These are phyloP conservation scores for Bimuria novae-zelandiae DNA, from an alignment of 2,329 filamentous ascomycete species.

Conservation along the genomic window DNA sequence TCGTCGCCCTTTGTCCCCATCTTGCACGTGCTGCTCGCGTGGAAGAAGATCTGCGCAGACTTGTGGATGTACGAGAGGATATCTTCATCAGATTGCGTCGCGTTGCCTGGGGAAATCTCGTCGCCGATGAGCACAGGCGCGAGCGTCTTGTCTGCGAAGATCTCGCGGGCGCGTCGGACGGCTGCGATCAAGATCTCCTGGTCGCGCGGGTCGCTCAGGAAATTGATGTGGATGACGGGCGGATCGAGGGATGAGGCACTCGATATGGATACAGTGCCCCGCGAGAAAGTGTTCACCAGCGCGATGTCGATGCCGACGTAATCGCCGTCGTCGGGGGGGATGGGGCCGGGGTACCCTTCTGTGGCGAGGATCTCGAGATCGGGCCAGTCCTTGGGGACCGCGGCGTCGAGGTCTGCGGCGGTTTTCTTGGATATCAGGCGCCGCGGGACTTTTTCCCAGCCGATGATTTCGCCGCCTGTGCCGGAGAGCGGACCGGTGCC, in stretches of 20 bases:
- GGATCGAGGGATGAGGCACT: slow-evolving; percentile 33
- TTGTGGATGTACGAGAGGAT: slow-evolving; percentile 20
- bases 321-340: slow-evolving; percentile 28
- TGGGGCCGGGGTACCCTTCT: slow-evolving; percentile 26
- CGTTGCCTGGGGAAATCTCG: slow-evolving; percentile 37
- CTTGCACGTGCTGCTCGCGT: slow-evolving; percentile 32
- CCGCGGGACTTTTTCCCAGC: slow-evolving; percentile 27
- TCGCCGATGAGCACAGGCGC: slow-evolving; percentile 22
- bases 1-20: slow-evolving; percentile 35
- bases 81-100: slow-evolving; percentile 25
- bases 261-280: slow-evolving; percentile 43
- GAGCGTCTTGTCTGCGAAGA: slow-evolving; percentile 27
- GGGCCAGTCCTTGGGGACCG: slow-evolving; percentile 29
- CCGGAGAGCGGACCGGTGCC: slow-evolving; percentile 18
- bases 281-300: slow-evolving; percentile 42
- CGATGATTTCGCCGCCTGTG: slow-evolving; percentile 20
- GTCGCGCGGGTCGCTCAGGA: slow-evolving; percentile 41
- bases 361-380: slow-evolving; percentile 34
- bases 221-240: slow-evolving; percentile 43
- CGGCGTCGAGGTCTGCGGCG: slow-evolving; percentile 17
- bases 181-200: slow-evolving; percentile 40
- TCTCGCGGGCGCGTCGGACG: slow-evolving; percentile 38
- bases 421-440: slow-evolving; percentile 27
- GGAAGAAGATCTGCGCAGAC: slow-evolving; percentile 21
- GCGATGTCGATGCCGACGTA: slow-evolving; percentile 35